These are phyloP conservation scores for Solanum pennellii DNA, from an alignment of 257 asterid species.

Conservation along the genomic window DNA sequence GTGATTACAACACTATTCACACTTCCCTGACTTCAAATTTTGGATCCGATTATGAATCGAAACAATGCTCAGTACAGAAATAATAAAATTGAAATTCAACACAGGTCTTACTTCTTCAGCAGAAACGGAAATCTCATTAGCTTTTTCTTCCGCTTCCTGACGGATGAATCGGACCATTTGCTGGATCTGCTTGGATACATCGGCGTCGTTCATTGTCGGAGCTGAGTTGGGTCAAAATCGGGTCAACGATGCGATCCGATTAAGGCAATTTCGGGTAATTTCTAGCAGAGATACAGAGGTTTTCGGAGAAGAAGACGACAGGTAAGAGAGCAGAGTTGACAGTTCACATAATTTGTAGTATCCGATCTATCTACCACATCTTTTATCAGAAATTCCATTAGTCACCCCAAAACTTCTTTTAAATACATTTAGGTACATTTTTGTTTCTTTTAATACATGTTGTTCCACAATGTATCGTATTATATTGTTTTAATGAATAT, in stretches of 20 bases:
- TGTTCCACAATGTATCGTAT: no score
- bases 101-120: conserved; percentile 69
- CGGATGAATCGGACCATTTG: conserved; percentile 99
- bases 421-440: background rate
- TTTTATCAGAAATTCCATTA: background rate
- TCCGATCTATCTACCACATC: background rate
- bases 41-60: background rate
- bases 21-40: background rate
- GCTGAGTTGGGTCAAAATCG: background rate
- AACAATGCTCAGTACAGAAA: background rate
- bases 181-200: conserved; percentile 99
- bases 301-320: background rate
- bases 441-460: background rate
- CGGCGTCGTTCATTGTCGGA: conserved; percentile 77
- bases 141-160: conserved; percentile 98
- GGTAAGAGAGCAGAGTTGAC: background rate
- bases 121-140: conserved; percentile 93
- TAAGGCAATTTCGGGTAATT: background rate
- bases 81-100: background rate
- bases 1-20: background rate
- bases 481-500: no score
- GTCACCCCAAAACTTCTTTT: background rate
- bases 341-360: background rate
- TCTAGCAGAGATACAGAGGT: background rate
- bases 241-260: background rate